A percentile compares a stretch with the other conserved stretches of the same genome.
Conservation (phyloP, 2,329 filamentous ascomycete species). For the Graphilbum fragrans region DNA sequence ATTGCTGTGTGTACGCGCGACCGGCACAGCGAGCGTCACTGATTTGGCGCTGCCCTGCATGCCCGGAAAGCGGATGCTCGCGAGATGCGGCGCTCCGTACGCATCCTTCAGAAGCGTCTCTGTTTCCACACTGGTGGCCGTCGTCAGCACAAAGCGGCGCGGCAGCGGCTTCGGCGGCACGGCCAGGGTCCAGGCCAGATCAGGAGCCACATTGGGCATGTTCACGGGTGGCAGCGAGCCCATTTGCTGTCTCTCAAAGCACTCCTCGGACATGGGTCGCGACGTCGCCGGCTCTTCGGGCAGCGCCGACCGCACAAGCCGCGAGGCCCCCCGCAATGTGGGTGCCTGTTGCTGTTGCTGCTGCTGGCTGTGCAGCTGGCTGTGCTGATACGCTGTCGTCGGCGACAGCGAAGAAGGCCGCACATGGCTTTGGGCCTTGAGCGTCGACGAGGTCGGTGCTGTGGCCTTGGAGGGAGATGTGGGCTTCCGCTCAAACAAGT, state of each 20-base stretch:
- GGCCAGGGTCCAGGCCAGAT: slow-evolving; percentile 51
- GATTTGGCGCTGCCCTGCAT: slow-evolving; percentile 23
- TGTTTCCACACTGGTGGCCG: slow-evolving; percentile 25
- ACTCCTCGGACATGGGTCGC: slow-evolving; percentile 64
- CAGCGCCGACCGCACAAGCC: slow-evolving; percentile 26
- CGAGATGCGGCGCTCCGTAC: slow-evolving; percentile 25
- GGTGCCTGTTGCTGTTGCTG: not conserved
- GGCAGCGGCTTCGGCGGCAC: slow-evolving; percentile 42
- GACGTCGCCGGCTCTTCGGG: slow-evolving; percentile 35
- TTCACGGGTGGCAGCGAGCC: slow-evolving; percentile 62
- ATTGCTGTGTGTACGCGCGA: slow-evolving; percentile 10
- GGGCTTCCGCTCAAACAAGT: slow-evolving; percentile 58
- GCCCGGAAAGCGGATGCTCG: slow-evolving; percentile 32
- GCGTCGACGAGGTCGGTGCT: slow-evolving; percentile 17
- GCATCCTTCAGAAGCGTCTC: slow-evolving; percentile 23
- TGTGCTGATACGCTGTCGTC: not conserved
- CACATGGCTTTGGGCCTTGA: not conserved
- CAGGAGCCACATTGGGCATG: slow-evolving; percentile 50
- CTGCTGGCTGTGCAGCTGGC: not conserved
- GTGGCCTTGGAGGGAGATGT: slow-evolving; percentile 41
- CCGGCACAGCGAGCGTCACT: slow-evolving; percentile 19
- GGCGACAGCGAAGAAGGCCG: not conserved
- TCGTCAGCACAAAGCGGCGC: slow-evolving; percentile 32
- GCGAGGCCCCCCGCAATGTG: not conserved
- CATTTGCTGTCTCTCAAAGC: slow-evolving; percentile 72